Conservation (phyloP, 192 early-diverging fungal species). For the Entomortierella lignicola region DNA sequence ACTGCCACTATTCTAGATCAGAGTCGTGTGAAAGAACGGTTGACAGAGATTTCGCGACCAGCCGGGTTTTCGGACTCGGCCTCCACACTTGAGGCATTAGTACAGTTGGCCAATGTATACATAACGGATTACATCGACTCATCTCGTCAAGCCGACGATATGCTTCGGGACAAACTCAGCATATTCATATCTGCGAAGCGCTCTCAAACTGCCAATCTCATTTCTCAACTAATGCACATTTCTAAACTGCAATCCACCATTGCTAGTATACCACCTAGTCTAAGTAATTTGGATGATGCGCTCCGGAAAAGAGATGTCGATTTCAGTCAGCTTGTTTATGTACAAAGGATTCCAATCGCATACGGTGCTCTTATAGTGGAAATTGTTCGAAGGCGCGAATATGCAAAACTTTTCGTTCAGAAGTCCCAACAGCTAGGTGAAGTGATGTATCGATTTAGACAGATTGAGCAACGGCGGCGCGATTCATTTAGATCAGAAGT, state of each 20-base stretch:
- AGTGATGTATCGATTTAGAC: conserved; percentile 53
- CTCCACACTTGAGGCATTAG: conserved; percentile 58
- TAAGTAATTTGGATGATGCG: conserved; percentile 37
- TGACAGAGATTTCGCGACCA: conserved; percentile 27
- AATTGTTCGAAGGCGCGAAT: conserved; percentile 65
- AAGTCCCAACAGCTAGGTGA: conserved; percentile 57
- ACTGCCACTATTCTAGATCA: conserved; percentile 15
- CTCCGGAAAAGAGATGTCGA: conserved; percentile 42
- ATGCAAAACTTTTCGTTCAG: conserved; percentile 52
- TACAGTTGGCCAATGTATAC: conserved; percentile 59
- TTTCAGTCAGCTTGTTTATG: conserved; percentile 51
- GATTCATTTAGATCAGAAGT: conserved; percentile 56
- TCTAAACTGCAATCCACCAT: conserved; percentile 57
- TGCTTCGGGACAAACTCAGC: conserved; percentile 40
- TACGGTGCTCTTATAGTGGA: conserved; percentile 64
- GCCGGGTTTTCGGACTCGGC: conserved; percentile 28
- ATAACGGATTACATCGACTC: conserved; percentile 53
- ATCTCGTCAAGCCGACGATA: conserved; percentile 23
- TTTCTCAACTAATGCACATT: conserved; percentile 53
- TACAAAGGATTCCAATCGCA: conserved; percentile 59
- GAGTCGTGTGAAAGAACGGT: conserved; percentile 12
- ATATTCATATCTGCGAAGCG: conserved; percentile 54
- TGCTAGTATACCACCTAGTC: conserved; percentile 53
- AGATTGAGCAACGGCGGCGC: conserved; percentile 52
- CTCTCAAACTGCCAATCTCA: conserved; percentile 46